A percentile compares a stretch with the other conserved stretches of the same genome.
These are phyloP conservation scores for Colletotrichum endophyticum DNA, from an alignment of 2,329 filamentous ascomycete genomes.

Conservation along the genomic window DNA sequence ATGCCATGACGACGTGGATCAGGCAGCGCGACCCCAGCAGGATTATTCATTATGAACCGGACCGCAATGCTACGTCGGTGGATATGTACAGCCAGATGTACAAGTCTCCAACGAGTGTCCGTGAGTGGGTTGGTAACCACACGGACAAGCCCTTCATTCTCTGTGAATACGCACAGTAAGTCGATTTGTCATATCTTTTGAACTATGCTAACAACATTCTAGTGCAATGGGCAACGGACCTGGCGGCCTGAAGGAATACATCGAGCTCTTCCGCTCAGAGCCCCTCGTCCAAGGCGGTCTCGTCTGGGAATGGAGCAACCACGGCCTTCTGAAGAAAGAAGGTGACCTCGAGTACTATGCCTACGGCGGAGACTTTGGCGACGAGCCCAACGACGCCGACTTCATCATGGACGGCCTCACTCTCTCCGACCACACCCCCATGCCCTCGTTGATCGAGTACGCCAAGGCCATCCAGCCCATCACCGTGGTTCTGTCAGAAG, in stretches of 20 bases:
- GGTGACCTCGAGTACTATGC: slow-evolving; percentile 53
- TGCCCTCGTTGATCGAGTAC: slow-evolving; percentile 57
- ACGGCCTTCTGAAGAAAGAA: slow-evolving; percentile 49
- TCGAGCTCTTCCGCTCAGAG: slow-evolving; percentile 66
- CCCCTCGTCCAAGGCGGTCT: slow-evolving; percentile 62
- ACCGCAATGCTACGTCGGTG: slow-evolving; percentile 59
- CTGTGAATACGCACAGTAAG: slow-evolving; percentile 54
- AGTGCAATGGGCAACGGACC: slow-evolving; percentile 75
- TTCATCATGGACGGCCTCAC: slow-evolving; percentile 64
- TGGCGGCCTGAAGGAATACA: slow-evolving; percentile 69
- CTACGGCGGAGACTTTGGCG: slow-evolving; percentile 67
- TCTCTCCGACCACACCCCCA: slow-evolving; percentile 51
- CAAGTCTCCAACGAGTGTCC: slow-evolving; percentile 49
- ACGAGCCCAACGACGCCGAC: slow-evolving; percentile 62
- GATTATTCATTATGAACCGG: slow-evolving; percentile 70
- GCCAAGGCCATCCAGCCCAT: slow-evolving; percentile 66
- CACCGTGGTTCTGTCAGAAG: slow-evolving; percentile 48
- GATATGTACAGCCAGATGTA: slow-evolving; percentile 74
- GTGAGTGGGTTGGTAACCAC: slow-evolving; percentile 38
- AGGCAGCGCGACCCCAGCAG: slow-evolving; percentile 60
- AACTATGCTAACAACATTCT: background rate
- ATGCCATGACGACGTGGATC: slow-evolving; percentile 69
- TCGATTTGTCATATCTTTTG: accelerated
- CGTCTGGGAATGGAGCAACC: slow-evolving; percentile 70
- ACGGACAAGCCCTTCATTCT: slow-evolving; percentile 61